Evolutionary conservation across 768 basidiomycete species (phyloP).

Genomic region (Suillus decipiens): DNA sequence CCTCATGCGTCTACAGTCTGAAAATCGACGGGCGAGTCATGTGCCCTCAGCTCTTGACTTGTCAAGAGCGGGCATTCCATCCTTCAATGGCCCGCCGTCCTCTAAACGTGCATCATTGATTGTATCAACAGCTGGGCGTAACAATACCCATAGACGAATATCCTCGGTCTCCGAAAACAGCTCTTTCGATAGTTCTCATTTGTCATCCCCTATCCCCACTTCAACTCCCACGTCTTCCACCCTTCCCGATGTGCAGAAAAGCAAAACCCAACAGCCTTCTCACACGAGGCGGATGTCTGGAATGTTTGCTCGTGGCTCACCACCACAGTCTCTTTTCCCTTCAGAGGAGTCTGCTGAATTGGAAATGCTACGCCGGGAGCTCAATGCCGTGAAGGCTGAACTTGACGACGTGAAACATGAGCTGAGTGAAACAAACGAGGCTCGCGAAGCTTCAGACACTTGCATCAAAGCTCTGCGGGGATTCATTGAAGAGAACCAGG

Average conservation of each 20-base stretch:
- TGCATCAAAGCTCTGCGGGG: constrained; percentile 82
- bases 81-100: constrained; percentile 47
- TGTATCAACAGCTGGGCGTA: constrained; percentile 47
- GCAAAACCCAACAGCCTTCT: constrained; percentile 26
- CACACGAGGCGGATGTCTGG: constrained; percentile 48
- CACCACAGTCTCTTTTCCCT: constrained; percentile 39
- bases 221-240: constrained; percentile 38
- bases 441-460: constrained; percentile 82
- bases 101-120: constrained; percentile 78
- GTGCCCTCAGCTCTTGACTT: constrained; percentile 55
- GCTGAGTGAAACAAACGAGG: constrained; percentile 77
- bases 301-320: constrained; percentile 52
- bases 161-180: constrained; percentile 63
- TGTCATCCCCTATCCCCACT: constrained; percentile 37
- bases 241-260: constrained; percentile 26
- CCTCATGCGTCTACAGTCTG: constrained; percentile 83
- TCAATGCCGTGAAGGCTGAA: constrained; percentile 55
- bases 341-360: constrained; percentile 44
- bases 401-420: constrained; percentile 68
- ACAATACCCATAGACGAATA: constrained; percentile 64
- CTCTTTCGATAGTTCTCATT: constrained; percentile 39
- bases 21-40: constrained; percentile 65
- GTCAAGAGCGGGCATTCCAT: constrained; percentile 46
- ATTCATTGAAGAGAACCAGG: constrained; percentile 76
- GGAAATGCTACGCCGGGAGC: constrained; percentile 61